phyloP scores from a whole-genome alignment of 2,329 filamentous ascomycete species.

The Macrophomina tecta region DNA sequence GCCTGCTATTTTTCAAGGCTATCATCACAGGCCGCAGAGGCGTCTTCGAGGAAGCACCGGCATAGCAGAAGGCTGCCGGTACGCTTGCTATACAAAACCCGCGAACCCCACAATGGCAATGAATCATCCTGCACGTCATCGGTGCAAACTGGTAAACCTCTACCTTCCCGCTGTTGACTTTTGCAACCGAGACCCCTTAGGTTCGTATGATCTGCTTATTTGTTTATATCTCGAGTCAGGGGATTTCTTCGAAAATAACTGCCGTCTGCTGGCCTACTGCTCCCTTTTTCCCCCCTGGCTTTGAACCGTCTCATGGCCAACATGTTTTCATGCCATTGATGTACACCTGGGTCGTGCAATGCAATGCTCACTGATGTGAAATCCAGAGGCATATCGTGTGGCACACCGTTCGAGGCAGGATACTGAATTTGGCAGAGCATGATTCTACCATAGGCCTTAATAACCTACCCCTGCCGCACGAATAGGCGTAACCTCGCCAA shows the following conservation, averaged over 20 bases:
- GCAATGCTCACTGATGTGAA: slow-evolving; percentile 35
- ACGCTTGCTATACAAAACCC: slow-evolving; percentile 57
- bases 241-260: slow-evolving; percentile 60
- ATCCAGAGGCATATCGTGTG: slow-evolving; percentile 55
- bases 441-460: slow-evolving; percentile 43
- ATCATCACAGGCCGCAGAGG: slow-evolving; percentile 40
- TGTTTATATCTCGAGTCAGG: slow-evolving; percentile 55
- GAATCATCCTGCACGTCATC: slow-evolving; percentile 62
- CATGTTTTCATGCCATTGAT: slow-evolving; percentile 55
- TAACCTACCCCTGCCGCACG: too few relatives aligned
- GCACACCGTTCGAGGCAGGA: slow-evolving; percentile 53
- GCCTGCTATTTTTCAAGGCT: slow-evolving; percentile 39
- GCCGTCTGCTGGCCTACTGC: slow-evolving; percentile 64
- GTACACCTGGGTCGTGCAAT: too few relatives aligned
- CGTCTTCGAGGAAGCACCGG: slow-evolving; percentile 40
- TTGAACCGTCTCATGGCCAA: slow-evolving; percentile 65
- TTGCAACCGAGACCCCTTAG: not conserved
- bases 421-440: slow-evolving; percentile 65
- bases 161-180: not conserved
- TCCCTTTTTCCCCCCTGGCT: slow-evolving; percentile 57
- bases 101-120: slow-evolving; percentile 56
- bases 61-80: slow-evolving; percentile 53
- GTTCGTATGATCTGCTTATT: slow-evolving; percentile 62
- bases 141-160: slow-evolving; percentile 43
- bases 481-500: too few relatives aligned